Evolutionary conservation across 2,329 filamentous ascomycete genomes (phyloP).

Genomic region (Pochonia chlamydosporia): DNA sequence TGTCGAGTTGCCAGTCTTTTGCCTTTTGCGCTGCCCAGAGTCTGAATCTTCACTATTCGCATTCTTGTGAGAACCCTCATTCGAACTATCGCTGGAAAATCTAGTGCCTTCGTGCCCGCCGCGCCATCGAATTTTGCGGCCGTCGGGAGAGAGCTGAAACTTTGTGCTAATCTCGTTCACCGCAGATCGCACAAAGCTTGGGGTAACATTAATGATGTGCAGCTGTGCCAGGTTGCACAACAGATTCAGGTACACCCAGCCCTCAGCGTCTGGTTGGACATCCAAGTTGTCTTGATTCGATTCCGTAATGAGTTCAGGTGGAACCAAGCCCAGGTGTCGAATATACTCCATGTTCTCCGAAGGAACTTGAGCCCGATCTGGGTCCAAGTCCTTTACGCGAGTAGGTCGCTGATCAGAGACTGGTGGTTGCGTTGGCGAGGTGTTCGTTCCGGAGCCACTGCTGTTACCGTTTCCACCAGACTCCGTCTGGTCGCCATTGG

Average conservation of each 20-base stretch:
- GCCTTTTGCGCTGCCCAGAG: constrained; percentile 37
- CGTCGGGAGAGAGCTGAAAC: constrained; percentile 72
- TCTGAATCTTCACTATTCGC: constrained; percentile 45
- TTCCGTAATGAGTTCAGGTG: constrained; percentile 46
- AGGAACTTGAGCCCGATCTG: constrained; percentile 68
- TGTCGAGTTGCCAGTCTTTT: constrained; percentile 32
- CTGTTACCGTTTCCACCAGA: constrained; percentile 29
- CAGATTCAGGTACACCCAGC: constrained; percentile 79
- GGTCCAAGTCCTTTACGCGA: constrained; percentile 69
- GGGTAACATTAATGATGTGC: constrained; percentile 78
- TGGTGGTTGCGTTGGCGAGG: constrained; percentile 31
- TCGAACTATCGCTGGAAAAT: constrained; percentile 59
- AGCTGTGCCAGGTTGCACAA: constrained; percentile 77
- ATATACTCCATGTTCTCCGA: constrained; percentile 77
- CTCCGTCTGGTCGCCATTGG: constrained; percentile 41
- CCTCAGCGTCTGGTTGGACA: constrained; percentile 58
- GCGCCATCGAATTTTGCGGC: constrained; percentile 74
- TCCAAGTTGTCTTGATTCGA: constrained; percentile 33
- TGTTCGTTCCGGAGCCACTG: constrained; percentile 24
- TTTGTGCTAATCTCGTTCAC: constrained; percentile 65
- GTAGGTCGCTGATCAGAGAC: constrained; percentile 70
- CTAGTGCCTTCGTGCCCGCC: constrained; percentile 61
- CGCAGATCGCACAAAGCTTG: constrained; percentile 69
- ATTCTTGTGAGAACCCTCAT: constrained; percentile 39
- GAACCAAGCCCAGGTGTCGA: constrained; percentile 63